Conservation (phyloP, 2,329 filamentous ascomycete species). For the Colletotrichum ledebouriae region DNA sequence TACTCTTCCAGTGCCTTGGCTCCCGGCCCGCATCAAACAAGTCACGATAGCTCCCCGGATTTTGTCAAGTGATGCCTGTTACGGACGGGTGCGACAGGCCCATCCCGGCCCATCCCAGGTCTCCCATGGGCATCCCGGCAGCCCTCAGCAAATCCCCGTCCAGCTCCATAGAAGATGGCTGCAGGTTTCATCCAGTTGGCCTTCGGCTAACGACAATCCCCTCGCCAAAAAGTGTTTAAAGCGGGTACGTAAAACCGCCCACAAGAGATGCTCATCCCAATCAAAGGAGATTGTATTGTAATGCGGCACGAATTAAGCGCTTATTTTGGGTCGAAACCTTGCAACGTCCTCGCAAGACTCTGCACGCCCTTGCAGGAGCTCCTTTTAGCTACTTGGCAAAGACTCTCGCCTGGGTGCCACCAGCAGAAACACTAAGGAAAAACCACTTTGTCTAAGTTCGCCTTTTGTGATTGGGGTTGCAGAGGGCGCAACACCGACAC, state of each 20-base stretch:
- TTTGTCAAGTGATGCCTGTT: constrained; percentile 26
- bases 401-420: background rate
- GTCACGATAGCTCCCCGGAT: constrained; percentile 30
- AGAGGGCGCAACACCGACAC: constrained; percentile 9
- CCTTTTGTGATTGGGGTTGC: constrained; percentile 14
- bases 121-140: constrained; percentile 6
- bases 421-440: too few relatives aligned
- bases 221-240: constrained; percentile 26
- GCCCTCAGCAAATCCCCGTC: background rate
- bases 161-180: constrained; percentile 2
- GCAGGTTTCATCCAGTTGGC: constrained; percentile 28
- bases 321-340: constrained; percentile 25
- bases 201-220: constrained; percentile 20
- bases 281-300: constrained; percentile 35
- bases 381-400: constrained; percentile 14
- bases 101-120: constrained; percentile 2
- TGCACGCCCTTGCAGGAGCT: constrained; percentile 1
- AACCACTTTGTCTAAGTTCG: constrained; percentile 4
- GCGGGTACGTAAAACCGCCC: constrained; percentile 11
- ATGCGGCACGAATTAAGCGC: constrained; percentile 20
- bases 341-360: constrained; percentile 12
- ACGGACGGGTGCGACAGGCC: constrained; percentile 2
- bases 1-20: constrained; percentile 35
- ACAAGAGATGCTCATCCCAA: constrained; percentile 25
- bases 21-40: constrained; percentile 21